phyloP scores from a whole-genome alignment of 1,139 yeast genomes.

The Geotrichum bryndzae region DNA sequence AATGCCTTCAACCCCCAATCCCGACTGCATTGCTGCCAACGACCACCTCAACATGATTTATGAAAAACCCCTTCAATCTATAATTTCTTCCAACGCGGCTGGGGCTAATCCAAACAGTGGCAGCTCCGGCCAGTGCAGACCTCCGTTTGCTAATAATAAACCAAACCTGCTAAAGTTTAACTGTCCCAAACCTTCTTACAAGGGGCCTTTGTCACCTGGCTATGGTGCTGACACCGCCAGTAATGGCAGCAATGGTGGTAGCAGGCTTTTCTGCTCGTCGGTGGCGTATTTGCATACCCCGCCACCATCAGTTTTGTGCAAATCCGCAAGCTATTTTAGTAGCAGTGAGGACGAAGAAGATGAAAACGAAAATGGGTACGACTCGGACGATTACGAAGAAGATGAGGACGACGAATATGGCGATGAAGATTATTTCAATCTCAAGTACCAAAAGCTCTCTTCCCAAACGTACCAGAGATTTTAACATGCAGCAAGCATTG shows the following conservation, averaged over 20 bases:
- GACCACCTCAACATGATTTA: neutral
- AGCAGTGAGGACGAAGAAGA: neutral
- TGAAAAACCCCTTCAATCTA: neutral
- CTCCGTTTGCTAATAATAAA: neutral
- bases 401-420: neutral
- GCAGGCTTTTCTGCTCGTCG: neutral
- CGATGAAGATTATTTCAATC: neutral
- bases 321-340: neutral
- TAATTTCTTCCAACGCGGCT: neutral
- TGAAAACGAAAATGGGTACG: neutral
- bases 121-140: conserved; percentile 1
- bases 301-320: conserved; percentile 2
- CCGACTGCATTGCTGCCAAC: neutral
- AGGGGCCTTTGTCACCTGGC: neutral
- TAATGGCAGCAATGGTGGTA: neutral
- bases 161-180: conserved; percentile 1
- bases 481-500: neutral
- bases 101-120: neutral
- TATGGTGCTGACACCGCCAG: neutral
- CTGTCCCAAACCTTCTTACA: conserved; percentile 2
- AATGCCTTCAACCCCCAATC: neutral
- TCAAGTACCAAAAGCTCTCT: neutral
- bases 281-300: conserved; percentile 8
- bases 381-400: conserved; percentile 3
- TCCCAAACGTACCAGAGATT: neutral